Conservation (phyloP, 768 basidiomycete genomes). For the Tulasnella sp. region DNA sequence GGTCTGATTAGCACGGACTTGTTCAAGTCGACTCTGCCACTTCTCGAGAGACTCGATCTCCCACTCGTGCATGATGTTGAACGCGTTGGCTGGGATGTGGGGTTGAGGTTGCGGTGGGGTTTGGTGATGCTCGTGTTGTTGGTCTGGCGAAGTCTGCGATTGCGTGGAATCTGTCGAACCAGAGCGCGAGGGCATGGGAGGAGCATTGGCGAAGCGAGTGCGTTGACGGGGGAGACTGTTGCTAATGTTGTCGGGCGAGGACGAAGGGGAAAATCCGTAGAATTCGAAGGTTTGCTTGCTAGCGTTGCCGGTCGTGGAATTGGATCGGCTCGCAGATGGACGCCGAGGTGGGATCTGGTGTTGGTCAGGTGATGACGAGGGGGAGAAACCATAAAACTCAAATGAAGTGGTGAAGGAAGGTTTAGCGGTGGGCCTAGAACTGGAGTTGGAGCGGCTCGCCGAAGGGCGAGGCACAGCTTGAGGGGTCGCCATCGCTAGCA, state of each 20-base stretch:
- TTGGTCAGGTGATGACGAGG: background rate
- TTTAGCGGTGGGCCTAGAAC: no score
- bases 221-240: no score
- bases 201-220: background rate
- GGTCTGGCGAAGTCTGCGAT: background rate
- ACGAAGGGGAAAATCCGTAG: no score
- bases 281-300: background rate
- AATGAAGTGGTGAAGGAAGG: no score
- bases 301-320: background rate
- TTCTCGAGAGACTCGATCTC: constrained; percentile 12
- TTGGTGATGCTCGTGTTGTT: background rate
- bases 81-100: background rate
- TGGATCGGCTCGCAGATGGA: background rate
- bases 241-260: no score
- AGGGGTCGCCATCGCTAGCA: no score
- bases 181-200: background rate
- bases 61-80: constrained; percentile 14
- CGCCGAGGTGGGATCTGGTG: background rate
- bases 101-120: background rate
- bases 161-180: background rate
- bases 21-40: constrained; percentile 9
- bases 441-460: no score
- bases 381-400: no score
- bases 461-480: no score
- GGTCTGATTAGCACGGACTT: background rate